A percentile compares a stretch with the other conserved stretches of the same genome.
These are phyloP conservation scores for Cymbopogon flexuosus DNA, from an alignment of 202 grass and related monocot species.

Conservation along the genomic window DNA sequence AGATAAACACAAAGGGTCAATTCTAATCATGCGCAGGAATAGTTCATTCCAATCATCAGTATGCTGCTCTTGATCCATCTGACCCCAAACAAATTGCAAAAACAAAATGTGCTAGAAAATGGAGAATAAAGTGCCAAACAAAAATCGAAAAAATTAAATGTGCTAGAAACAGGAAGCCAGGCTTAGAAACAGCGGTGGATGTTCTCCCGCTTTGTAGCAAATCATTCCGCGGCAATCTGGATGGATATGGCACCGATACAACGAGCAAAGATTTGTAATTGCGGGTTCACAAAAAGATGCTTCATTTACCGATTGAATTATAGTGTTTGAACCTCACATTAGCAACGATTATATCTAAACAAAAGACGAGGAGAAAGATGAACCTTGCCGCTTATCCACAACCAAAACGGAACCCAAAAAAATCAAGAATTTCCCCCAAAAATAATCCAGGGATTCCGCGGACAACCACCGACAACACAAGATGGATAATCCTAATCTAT, in stretches of 20 bases:
- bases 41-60: not conserved
- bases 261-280: not conserved
- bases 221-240: not conserved
- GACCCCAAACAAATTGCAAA: not conserved
- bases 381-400: constrained; percentile 2
- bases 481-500: not conserved
- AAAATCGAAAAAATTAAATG: not conserved
- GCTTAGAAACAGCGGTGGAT: not conserved
- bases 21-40: not conserved
- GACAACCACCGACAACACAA: not conserved
- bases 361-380: not conserved
- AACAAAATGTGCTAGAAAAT: not conserved
- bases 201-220: not conserved
- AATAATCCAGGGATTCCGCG: not conserved
- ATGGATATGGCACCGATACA: not conserved
- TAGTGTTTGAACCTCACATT: not conserved
- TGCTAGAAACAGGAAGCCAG: not conserved
- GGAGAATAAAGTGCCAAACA: not conserved
- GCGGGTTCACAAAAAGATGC: not conserved
- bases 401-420: not conserved
- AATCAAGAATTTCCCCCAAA: not conserved
- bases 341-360: not conserved
- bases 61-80: not conserved
- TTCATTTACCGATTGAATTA: not conserved
- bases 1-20: constrained; percentile 1